Percentiles rank a stretch among this genome's conserved stretches.
phyloP scores from a whole-genome alignment of 148 eudicot genomes.

The Vaccinium vitisidaea region DNA sequence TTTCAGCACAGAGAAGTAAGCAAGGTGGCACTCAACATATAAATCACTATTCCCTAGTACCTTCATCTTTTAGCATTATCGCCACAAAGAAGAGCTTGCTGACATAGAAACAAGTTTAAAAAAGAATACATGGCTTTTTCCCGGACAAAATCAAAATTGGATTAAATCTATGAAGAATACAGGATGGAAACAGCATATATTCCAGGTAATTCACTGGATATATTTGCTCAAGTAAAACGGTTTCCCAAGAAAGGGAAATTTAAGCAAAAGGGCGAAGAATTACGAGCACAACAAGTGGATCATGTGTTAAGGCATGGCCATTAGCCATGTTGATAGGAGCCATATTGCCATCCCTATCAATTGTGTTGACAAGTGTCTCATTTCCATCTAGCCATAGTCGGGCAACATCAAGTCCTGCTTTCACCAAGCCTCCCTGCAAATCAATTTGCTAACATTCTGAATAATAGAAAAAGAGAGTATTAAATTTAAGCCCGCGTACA shows the following conservation, averaged over 20 bases:
- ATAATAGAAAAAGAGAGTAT: neutral
- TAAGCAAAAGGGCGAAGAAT: slow-evolving; percentile 21
- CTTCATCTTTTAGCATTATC: neutral
- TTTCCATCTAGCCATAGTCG: slow-evolving; percentile 95
- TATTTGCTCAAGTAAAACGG: neutral
- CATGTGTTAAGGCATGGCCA: slow-evolving; percentile 89
- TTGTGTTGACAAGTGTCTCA: slow-evolving; percentile 88
- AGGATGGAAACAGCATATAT: neutral
- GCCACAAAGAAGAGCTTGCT: neutral
- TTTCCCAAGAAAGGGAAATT: neutral
- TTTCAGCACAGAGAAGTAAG: slow-evolving; percentile 12
- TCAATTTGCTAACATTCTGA: neutral
- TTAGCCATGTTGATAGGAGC: slow-evolving; percentile 78
- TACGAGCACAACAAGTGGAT: slow-evolving; percentile 93
- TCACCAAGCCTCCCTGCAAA: slow-evolving; percentile 86
- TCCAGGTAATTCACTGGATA: neutral
- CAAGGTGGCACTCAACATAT: neutral
- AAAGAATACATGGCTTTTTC: neutral
- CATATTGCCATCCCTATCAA: slow-evolving; percentile 81
- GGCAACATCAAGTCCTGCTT: slow-evolving; percentile 94
- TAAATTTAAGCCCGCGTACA: neutral
- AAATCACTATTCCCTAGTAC: neutral
- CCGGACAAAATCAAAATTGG: neutral
- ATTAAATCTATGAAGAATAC: neutral
- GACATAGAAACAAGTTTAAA: neutral